Evolutionary conservation across 2,329 filamentous ascomycete species (phyloP).

Genomic region (Sordariomycetes sp.): DNA sequence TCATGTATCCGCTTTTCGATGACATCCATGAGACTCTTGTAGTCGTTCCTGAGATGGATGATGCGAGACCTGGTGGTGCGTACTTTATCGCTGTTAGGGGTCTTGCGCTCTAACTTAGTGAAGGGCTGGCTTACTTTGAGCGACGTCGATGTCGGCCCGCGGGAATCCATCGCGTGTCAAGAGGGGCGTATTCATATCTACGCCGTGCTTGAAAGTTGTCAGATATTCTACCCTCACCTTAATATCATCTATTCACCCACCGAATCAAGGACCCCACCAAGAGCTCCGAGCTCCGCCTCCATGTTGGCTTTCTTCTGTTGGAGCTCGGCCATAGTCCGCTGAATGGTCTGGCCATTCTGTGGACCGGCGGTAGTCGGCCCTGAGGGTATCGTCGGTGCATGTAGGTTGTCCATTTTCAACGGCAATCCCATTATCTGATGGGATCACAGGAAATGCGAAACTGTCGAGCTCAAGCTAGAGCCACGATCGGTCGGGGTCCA

Average conservation of each 20-base stretch:
- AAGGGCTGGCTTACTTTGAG: slow-evolving; percentile 53
- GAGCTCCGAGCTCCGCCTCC: slow-evolving; percentile 74
- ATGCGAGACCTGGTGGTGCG: slow-evolving; percentile 87
- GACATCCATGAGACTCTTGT: slow-evolving; percentile 72
- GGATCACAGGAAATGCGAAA: neutral
- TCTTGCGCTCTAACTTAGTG: neutral
- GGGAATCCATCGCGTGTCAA: slow-evolving; percentile 87
- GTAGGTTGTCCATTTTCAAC: slow-evolving; percentile 39
- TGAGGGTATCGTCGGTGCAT: slow-evolving; percentile 51
- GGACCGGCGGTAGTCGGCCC: slow-evolving; percentile 55
- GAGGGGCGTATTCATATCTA: slow-evolving; percentile 81
- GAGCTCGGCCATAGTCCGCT: slow-evolving; percentile 60
- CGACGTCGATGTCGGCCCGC: slow-evolving; percentile 83
- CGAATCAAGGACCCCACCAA: slow-evolving; percentile 78
- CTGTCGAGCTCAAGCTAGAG: neutral
- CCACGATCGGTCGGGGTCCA: neutral
- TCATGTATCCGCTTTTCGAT: slow-evolving; percentile 83
- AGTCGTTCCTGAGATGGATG: slow-evolving; percentile 81
- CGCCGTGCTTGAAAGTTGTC: slow-evolving; percentile 54
- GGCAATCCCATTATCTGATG: slow-evolving; percentile 6
- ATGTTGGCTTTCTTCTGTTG: slow-evolving; percentile 73
- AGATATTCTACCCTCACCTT: slow-evolving; percentile 7
- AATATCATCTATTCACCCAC: slow-evolving; percentile 33
- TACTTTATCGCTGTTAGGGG: slow-evolving; percentile 36
- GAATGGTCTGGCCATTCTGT: slow-evolving; percentile 38